Evolutionary conservation across 805 yeast species (phyloP).

Genomic region (Metschnikowia dekortorum): DNA sequence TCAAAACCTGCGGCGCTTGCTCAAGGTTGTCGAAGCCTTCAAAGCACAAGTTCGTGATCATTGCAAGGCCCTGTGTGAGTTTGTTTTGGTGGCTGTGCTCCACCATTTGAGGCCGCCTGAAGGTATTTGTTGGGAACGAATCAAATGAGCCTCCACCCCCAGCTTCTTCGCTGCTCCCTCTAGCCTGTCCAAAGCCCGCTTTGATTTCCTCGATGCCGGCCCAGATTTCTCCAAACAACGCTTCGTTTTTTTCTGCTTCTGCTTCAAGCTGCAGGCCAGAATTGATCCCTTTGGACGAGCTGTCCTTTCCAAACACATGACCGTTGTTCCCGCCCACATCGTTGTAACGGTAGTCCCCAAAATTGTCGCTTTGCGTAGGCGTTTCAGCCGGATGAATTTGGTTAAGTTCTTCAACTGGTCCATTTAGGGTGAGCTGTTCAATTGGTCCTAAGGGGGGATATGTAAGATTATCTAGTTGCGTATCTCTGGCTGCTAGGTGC

Average conservation of each 20-base stretch:
- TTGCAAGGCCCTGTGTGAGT: conserved; percentile 11
- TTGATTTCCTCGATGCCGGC: neutral
- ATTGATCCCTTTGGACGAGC: neutral
- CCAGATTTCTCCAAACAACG: neutral
- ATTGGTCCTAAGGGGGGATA: no score
- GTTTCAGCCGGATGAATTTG: no score
- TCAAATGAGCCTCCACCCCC: neutral
- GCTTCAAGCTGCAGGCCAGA: neutral
- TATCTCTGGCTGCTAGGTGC: neutral
- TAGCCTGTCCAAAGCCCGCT: neutral
- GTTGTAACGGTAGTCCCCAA: neutral
- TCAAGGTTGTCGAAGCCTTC: conserved; percentile 11
- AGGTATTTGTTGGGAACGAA: neutral
- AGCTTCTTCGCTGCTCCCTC: neutral
- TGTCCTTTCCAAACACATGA: neutral
- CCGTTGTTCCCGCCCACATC: neutral
- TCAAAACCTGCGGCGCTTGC: conserved; percentile 7
- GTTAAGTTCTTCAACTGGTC: no score
- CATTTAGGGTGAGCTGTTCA: no score
- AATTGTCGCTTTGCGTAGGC: neutral
- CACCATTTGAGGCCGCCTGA: neutral
- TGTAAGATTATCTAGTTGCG: neutral
- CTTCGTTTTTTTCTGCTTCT: neutral
- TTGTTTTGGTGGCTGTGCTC: neutral
- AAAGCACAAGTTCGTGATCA: conserved; percentile 11